These are phyloP conservation scores for Teunomyces panamensis DNA, from an alignment of 805 yeast genomes.

Conservation along the genomic window DNA sequence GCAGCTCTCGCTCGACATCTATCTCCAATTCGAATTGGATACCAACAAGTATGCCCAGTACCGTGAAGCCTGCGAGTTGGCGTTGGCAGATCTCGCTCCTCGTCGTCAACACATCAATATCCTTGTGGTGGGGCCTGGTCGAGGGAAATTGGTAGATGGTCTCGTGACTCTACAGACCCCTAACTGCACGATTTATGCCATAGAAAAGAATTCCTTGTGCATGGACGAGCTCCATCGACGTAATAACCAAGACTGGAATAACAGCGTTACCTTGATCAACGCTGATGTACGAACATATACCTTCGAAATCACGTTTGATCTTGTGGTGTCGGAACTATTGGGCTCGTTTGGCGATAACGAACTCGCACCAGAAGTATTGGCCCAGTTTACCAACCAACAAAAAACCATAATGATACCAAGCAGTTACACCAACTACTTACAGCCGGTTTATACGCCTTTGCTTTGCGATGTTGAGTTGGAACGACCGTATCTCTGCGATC, in stretches of 20 bases:
- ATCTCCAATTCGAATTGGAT: conserved; percentile 72
- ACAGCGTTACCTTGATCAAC: conserved; percentile 47
- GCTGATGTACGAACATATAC: conserved; percentile 54
- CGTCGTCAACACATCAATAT: conserved; percentile 19
- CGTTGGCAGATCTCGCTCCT: conserved; percentile 33
- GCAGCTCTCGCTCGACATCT: conserved; percentile 56
- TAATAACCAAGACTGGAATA: conserved; percentile 52
- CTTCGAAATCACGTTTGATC: conserved; percentile 31
- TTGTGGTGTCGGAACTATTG: conserved; percentile 75
- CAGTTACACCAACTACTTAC: conserved; percentile 54
- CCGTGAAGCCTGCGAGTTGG: conserved; percentile 57
- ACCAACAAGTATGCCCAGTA: conserved; percentile 65
- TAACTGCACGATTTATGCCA: conserved; percentile 36
- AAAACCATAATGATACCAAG: conserved; percentile 36
- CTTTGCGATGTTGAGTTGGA: background rate
- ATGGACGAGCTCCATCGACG: conserved; percentile 46
- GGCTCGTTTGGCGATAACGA: conserved; percentile 96
- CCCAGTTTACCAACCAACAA: conserved; percentile 39
- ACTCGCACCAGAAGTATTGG: conserved; percentile 73
- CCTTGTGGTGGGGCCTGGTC: conserved; percentile 81
- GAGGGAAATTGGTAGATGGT: conserved; percentile 72
- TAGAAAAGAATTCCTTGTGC: conserved; percentile 73
- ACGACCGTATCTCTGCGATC: conserved; percentile 23
- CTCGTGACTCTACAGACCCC: conserved; percentile 16
- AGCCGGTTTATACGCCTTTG: conserved; percentile 67